phyloP scores from a whole-genome alignment of 257 asterid genomes.

The Linaria vulgaris region DNA sequence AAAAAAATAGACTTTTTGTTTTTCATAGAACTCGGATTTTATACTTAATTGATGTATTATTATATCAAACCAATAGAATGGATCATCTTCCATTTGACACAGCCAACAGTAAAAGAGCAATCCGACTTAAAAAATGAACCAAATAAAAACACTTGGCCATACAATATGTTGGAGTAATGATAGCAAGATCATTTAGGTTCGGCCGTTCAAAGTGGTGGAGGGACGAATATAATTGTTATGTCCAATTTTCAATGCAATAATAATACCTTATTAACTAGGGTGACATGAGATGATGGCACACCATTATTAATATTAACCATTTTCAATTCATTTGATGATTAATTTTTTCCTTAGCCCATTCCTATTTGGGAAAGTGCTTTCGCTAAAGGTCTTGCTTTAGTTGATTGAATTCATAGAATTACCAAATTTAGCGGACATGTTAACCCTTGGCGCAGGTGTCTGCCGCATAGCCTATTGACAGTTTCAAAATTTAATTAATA shows the following conservation, averaged over 20 bases:
- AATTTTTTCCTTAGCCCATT: conserved; percentile 36
- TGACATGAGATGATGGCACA: neutral
- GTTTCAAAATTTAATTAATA: conserved; percentile 13
- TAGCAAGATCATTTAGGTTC: neutral
- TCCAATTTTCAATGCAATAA: conserved; percentile 25
- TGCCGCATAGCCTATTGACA: conserved; percentile 28
- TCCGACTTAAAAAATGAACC: neutral
- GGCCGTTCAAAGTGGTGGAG: conserved; percentile 32
- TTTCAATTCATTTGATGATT: too few relatives aligned
- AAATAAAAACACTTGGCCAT: neutral
- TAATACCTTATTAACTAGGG: conserved; percentile 34
- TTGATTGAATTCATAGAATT: conserved; percentile 11
- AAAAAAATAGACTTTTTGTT: too few relatives aligned
- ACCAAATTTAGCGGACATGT: conserved; percentile 24
- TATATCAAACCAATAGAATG: too few relatives aligned
- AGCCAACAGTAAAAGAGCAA: neutral
- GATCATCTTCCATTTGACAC: too few relatives aligned
- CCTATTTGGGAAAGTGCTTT: conserved; percentile 46
- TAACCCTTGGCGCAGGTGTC: conserved; percentile 29
- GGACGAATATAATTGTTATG: neutral
- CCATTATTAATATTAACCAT: too few relatives aligned
- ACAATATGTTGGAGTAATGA: neutral
- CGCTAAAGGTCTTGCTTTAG: neutral
- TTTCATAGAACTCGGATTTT: too few relatives aligned
- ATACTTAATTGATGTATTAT: too few relatives aligned